Evolutionary conservation across 2,329 filamentous ascomycete genomes (phyloP).

Genomic region (Biscogniauxia sp.): DNA sequence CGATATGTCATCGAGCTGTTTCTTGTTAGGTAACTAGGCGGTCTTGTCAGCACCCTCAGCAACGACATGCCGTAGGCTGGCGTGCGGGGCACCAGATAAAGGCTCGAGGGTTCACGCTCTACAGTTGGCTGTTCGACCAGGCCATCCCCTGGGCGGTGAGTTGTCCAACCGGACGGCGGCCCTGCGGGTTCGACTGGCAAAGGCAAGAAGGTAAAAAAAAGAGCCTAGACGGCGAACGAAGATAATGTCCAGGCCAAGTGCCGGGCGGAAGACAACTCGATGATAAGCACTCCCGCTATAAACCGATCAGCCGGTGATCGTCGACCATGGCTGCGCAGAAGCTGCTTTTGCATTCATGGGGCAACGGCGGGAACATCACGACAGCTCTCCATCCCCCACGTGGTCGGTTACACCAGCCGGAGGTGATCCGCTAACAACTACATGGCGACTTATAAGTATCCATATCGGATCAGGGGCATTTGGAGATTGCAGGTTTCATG

Average conservation of each 20-base stretch:
- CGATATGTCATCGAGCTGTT: slow-evolving; percentile 23
- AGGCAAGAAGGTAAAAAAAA: not conserved
- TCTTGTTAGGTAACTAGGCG: slow-evolving; percentile 23
- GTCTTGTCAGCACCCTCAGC: slow-evolving; percentile 13
- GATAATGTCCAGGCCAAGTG: not conserved
- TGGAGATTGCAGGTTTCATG: not conserved
- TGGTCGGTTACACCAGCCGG: not conserved
- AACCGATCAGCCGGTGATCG: not conserved
- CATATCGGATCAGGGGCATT: not conserved
- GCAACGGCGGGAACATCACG: not conserved
- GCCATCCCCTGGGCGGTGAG: not conserved
- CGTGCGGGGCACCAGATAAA: slow-evolving; percentile 28
- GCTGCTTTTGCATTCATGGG: not conserved
- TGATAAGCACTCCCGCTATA: not conserved
- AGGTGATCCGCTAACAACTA: not conserved
- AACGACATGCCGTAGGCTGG: slow-evolving; percentile 20
- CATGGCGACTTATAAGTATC: not conserved
- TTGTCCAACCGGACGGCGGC: not conserved
- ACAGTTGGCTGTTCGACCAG: not conserved
- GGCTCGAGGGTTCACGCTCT: slow-evolving; percentile 11
- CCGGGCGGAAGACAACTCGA: not conserved
- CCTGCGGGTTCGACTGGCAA: slow-evolving; percentile 9
- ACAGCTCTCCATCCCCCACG: not conserved
- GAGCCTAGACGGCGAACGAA: not conserved
- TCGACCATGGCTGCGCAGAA: not conserved